Conservation (phyloP, 192 early-diverging fungal species). For the Rhizophlyctis rosea region DNA sequence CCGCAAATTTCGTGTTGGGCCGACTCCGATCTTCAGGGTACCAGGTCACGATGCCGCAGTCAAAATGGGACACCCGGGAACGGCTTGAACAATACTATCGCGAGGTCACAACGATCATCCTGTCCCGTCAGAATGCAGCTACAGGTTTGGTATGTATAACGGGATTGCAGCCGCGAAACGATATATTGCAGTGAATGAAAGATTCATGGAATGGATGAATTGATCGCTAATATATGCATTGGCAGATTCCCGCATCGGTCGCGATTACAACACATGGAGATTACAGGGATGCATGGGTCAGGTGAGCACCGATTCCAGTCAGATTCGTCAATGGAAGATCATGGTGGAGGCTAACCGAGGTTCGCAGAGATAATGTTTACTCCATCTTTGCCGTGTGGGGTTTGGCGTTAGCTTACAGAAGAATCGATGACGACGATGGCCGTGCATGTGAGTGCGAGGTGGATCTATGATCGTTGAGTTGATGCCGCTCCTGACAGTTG, state of each 20-base stretch:
- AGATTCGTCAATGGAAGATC: no score
- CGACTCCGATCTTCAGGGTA: no score
- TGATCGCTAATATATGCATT: neutral
- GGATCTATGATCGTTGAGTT: neutral
- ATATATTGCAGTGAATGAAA: no score
- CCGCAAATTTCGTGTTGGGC: no score
- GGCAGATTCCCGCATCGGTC: slow-evolving; percentile 75
- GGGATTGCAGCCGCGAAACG: slow-evolving; percentile 7
- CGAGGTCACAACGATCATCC: slow-evolving; percentile 69
- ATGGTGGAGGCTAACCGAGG: no score
- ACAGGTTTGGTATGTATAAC: slow-evolving; percentile 61
- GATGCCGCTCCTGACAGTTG: neutral
- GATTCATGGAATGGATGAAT: slow-evolving; percentile 9
- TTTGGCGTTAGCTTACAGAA: slow-evolving; percentile 76
- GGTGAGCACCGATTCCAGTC: slow-evolving; percentile 49
- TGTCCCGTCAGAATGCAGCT: slow-evolving; percentile 73
- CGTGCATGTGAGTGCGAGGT: slow-evolving; percentile 62
- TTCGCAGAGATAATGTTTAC: slow-evolving; percentile 85
- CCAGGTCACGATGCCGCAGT: no score
- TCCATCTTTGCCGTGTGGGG: slow-evolving; percentile 83
- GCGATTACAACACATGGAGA: slow-evolving; percentile 85
- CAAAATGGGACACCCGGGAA: no score
- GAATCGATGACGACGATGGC: slow-evolving; percentile 80
- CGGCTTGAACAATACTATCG: slow-evolving; percentile 73
- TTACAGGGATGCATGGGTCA: slow-evolving; percentile 87